phyloP scores from a whole-genome alignment of 2,329 filamentous ascomycete species.

The Dactylonectria macrodidyma region DNA sequence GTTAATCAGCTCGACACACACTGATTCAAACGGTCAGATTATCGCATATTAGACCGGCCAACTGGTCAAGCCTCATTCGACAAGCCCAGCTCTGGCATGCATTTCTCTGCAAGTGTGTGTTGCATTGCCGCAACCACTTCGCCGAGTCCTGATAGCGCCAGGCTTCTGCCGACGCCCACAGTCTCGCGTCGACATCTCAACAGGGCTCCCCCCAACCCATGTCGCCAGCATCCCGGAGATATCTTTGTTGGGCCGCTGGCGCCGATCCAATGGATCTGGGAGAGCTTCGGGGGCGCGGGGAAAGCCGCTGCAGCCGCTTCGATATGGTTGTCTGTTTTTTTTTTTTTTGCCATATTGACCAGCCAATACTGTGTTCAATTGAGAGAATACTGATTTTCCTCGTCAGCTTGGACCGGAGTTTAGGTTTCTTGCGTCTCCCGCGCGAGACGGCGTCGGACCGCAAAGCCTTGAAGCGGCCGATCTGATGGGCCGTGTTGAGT shows the following conservation, averaged over 20 bases:
- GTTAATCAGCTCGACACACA: conserved; percentile 28
- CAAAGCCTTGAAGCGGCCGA: neutral
- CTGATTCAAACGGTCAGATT: conserved; percentile 24
- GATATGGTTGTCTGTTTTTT: neutral
- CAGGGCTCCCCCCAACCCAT: neutral
- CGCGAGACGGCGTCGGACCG: neutral
- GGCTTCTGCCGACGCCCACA: conserved; percentile 6
- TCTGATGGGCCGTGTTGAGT: conserved; percentile 12
- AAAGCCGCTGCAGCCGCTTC: neutral
- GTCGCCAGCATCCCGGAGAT: neutral
- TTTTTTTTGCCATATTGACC: neutral
- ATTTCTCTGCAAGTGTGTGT: conserved; percentile 31
- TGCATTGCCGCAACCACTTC: conserved; percentile 14
- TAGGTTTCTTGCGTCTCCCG: conserved; percentile 9
- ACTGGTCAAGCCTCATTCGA: conserved; percentile 15
- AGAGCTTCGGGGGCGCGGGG: neutral
- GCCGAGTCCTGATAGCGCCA: conserved; percentile 1
- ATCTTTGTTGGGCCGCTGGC: neutral
- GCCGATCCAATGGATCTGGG: conserved; percentile 4
- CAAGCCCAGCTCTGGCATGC: conserved; percentile 17
- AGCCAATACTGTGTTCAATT: neutral
- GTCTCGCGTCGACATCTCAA: neutral
- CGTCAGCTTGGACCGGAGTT: conserved; percentile 9
- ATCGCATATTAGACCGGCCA: conserved; percentile 16
- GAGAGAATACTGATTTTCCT: neutral